phyloP scores from a whole-genome alignment of 1,284 basidiomycete species.

The Phellopilus nigrolimitatus region DNA sequence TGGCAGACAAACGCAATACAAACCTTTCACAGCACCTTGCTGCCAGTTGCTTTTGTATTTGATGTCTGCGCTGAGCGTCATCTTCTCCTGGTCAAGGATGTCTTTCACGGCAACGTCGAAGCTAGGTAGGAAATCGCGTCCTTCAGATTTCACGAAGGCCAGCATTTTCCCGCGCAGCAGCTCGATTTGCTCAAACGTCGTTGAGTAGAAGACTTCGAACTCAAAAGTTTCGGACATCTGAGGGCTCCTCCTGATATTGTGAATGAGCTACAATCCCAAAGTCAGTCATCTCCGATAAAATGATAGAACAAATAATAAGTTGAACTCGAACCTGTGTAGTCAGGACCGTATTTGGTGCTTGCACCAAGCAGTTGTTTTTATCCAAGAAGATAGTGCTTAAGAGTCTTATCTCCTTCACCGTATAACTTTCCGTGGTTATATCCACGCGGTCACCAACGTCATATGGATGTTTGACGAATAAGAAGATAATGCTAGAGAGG shows the following conservation, averaged over 20 bases:
- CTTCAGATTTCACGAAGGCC: conserved; percentile 65
- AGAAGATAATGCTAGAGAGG: conserved; percentile 76
- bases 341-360: conserved; percentile 67
- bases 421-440: conserved; percentile 54
- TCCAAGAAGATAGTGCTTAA: conserved; percentile 77
- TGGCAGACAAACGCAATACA: not conserved
- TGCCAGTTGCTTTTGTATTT: conserved; percentile 91
- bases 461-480: conserved; percentile 85
- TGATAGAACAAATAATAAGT: not conserved
- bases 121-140: conserved; percentile 66
- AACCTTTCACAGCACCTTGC: conserved; percentile 72
- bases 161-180: conserved; percentile 78
- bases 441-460: conserved; percentile 83
- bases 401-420: conserved; percentile 84
- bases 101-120: conserved; percentile 74
- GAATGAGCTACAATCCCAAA: conserved; percentile 48
- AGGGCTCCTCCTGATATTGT: conserved; percentile 68
- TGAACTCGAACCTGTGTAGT: conserved; percentile 57
- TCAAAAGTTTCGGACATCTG: conserved; percentile 76
- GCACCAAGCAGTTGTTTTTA: conserved; percentile 51
- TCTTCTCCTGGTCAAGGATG: conserved; percentile 78
- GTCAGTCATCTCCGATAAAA: conserved; percentile 7
- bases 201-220: conserved; percentile 79
- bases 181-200: conserved; percentile 82
- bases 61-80: conserved; percentile 79